These are phyloP conservation scores for Achaetomium macrosporum DNA, from an alignment of 2,329 filamentous ascomycete species.

Conservation along the genomic window DNA sequence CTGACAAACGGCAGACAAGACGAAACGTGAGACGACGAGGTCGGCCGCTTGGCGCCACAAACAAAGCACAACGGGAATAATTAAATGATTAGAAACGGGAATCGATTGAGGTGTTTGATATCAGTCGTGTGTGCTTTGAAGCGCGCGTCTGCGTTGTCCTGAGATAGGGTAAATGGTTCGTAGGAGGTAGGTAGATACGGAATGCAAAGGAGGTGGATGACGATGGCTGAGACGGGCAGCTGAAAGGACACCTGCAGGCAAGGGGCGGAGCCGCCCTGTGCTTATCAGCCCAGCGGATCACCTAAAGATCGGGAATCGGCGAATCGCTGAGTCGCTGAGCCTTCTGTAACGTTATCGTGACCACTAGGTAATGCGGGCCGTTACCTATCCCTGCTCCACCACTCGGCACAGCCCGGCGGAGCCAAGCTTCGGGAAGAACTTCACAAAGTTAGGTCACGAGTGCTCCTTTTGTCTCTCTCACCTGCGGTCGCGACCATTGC, in stretches of 20 bases:
- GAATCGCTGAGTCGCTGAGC: too few relatives aligned
- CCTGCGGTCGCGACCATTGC: background rate
- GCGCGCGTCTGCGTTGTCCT: background rate
- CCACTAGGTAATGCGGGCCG: too few relatives aligned
- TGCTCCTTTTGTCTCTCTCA: background rate
- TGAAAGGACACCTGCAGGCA: too few relatives aligned
- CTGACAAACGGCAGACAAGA: background rate
- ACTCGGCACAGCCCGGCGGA: constrained; percentile 5
- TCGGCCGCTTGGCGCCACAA: too few relatives aligned
- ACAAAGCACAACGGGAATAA: background rate
- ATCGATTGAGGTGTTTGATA: background rate
- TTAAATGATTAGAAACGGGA: background rate
- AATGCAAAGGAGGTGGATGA: background rate
- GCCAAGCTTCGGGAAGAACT: background rate
- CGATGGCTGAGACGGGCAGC: background rate
- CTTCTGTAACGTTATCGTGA: too few relatives aligned
- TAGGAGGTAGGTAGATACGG: background rate
- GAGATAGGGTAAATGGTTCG: background rate
- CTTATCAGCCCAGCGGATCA: too few relatives aligned
- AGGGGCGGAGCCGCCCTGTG: too few relatives aligned
- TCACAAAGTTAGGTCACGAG: background rate
- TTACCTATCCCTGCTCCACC: too few relatives aligned
- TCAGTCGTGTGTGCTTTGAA: background rate
- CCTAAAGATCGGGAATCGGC: too few relatives aligned
- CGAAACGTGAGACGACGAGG: background rate